These are phyloP conservation scores for Heterobasidion occidentale DNA, from an alignment of 1,284 basidiomycete genomes.

Conservation along the genomic window DNA sequence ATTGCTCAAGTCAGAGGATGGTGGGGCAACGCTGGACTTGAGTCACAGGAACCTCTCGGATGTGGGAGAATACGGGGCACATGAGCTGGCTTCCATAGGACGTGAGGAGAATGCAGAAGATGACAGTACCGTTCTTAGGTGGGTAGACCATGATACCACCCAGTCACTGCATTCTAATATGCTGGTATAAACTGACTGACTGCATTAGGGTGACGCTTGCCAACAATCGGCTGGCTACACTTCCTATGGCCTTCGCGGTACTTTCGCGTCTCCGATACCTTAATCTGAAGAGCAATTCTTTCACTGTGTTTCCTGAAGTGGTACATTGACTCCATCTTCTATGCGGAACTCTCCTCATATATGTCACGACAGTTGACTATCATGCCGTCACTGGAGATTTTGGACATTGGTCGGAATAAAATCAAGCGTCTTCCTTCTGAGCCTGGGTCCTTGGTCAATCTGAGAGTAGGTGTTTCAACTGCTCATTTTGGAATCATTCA, in stretches of 20 bases:
- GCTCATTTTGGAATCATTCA: not conserved
- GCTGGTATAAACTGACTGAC: too few relatives aligned
- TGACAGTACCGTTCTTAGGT: slow-evolving; percentile 67
- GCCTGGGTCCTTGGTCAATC: slow-evolving; percentile 74
- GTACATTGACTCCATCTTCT: slow-evolving; percentile 40
- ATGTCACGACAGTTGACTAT: slow-evolving; percentile 57
- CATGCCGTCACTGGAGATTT: slow-evolving; percentile 85
- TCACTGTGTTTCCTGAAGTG: slow-evolving; percentile 80
- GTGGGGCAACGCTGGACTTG: slow-evolving; percentile 77
- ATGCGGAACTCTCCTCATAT: slow-evolving; percentile 3
- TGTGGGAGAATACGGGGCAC: slow-evolving; percentile 65
- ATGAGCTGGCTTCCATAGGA: slow-evolving; percentile 62
- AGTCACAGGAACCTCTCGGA: slow-evolving; percentile 71
- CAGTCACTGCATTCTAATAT: not conserved
- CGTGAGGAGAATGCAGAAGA: slow-evolving; percentile 40
- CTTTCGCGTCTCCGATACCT: slow-evolving; percentile 83
- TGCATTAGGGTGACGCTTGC: slow-evolving; percentile 72
- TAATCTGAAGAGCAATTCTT: slow-evolving; percentile 86
- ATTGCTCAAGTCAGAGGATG: slow-evolving; percentile 60
- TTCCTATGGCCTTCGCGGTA: slow-evolving; percentile 76
- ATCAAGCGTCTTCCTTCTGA: slow-evolving; percentile 73
- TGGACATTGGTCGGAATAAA: slow-evolving; percentile 93
- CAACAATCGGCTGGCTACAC: slow-evolving; percentile 75
- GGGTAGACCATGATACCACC: slow-evolving; percentile 14
- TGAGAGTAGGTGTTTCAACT: slow-evolving; percentile 48